phyloP scores from a whole-genome alignment of 2,329 filamentous ascomycete species.

The Phyllachora maydis region DNA sequence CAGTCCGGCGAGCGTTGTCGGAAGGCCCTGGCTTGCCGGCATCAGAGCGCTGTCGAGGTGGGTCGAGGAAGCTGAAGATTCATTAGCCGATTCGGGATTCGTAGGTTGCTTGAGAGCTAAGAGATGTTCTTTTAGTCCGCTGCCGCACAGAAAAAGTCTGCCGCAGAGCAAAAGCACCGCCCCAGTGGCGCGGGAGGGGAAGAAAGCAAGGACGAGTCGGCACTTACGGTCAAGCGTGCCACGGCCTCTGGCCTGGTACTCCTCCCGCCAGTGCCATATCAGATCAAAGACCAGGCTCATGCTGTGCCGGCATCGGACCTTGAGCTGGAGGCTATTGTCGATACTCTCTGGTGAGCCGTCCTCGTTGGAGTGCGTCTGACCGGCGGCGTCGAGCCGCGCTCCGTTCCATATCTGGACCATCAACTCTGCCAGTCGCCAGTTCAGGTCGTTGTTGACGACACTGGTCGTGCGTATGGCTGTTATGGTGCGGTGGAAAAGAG shows the following conservation, averaged over 20 bases:
- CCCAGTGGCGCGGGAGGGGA: too few species aligned
- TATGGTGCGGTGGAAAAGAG: slow-evolving; percentile 52
- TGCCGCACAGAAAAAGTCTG: slow-evolving; percentile 11
- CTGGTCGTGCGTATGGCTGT: slow-evolving; percentile 51
- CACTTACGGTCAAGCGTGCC: slow-evolving; percentile 49
- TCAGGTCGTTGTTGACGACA: slow-evolving; percentile 58
- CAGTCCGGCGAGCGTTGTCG: slow-evolving; percentile 26
- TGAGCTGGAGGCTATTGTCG: slow-evolving; percentile 56
- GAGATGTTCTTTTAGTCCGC: slow-evolving; percentile 13
- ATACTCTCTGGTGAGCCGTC: slow-evolving; percentile 28
- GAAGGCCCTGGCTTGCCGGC: slow-evolving; percentile 21
- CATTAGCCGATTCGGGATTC: slow-evolving; percentile 58
- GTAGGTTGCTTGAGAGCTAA: slow-evolving; percentile 69
- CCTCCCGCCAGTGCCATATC: slow-evolving; percentile 70
- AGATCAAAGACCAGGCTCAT: slow-evolving; percentile 74
- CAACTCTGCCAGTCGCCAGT: slow-evolving; percentile 63
- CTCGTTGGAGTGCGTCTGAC: slow-evolving; percentile 23
- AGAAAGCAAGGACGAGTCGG: slow-evolving; percentile 1
- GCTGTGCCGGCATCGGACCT: slow-evolving; percentile 66
- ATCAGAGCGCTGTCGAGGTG: slow-evolving; percentile 40
- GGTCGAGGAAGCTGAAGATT: slow-evolving; percentile 49
- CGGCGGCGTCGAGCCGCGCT: slow-evolving; percentile 27
- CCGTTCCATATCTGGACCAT: slow-evolving; percentile 76
- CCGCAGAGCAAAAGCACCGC: slow-evolving; percentile 2
- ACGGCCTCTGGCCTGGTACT: slow-evolving; percentile 51